These are phyloP conservation scores for Abelmoschus esculentus DNA, from an alignment of 345 rosid species.

Conservation along the genomic window DNA sequence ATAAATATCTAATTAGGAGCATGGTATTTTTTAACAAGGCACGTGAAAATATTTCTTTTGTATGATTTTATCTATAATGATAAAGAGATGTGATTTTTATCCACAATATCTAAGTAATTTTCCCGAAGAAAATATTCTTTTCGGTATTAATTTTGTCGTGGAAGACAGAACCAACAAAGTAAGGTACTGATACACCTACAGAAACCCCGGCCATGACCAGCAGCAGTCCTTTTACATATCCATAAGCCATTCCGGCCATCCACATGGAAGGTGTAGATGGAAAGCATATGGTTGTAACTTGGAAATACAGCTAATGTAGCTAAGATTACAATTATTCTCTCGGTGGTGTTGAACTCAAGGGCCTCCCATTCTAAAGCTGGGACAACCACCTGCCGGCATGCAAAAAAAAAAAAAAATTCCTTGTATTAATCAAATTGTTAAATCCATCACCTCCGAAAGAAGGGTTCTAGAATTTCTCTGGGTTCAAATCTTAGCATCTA, in stretches of 20 bases:
- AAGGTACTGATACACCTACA: constrained; percentile 30
- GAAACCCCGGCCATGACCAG: constrained; percentile 21
- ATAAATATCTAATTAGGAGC: no score
- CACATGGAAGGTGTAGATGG: constrained; percentile 40
- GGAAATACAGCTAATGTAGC: constrained; percentile 26
- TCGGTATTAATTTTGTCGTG: constrained; percentile 16
- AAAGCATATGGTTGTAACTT: constrained; percentile 13
- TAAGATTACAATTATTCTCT: constrained; percentile 18
- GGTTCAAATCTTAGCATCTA: no score
- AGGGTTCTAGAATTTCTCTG: no score
- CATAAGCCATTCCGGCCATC: constrained; percentile 35
- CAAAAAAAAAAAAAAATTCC: no score
- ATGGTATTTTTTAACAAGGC: no score
- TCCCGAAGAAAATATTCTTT: no score
- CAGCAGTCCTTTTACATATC: constrained; percentile 25
- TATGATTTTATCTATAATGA: no score
- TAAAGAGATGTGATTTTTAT: no score
- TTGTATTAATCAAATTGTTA: no score
- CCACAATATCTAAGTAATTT: no score
- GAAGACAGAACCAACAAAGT: constrained; percentile 28
- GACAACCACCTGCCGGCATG: constrained; percentile 16
- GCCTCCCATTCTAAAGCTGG: constrained; percentile 28
- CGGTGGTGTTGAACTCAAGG: constrained; percentile 12
- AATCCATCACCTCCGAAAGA: no score
- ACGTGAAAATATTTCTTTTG: no score